Base-by-base conservation (phyloP, 129 eudicot genomes). In the Deinandra increscens region DNA sequence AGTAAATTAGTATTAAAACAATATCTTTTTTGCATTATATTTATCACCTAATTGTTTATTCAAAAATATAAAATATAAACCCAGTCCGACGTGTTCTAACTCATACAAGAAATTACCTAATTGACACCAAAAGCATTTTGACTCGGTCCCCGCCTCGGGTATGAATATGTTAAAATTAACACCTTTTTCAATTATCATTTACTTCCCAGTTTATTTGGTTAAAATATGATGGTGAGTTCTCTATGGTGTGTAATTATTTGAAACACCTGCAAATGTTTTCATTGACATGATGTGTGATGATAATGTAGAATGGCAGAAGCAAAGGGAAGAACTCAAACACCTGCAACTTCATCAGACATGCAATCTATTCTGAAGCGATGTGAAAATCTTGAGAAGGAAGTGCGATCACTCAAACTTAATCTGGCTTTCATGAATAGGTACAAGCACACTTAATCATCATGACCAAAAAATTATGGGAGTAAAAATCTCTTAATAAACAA, bases 331-430 rank as follows among this genome's bases (percentile, higher is more conserved):
- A 83, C 85, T 79, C 76, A 78, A 20, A 80, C 86, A 20, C 97
- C 91, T 33, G 77, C 80, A 67, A 70, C 82, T 71, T 88, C 97
- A 62, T 84, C 97, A 13, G 97, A 89, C 56, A 86, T 81, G 88
- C 97, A 86, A 64, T 82, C 94, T 42, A 71, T 90, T 33, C 62
- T 86, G 41, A 90, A 86, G 71, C 76, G 97, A 43, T 90, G 97
- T 51, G 97, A 90, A 54, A 90, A 86, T 78, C 97, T 90, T 65
- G 97, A 90, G 81, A 90, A 90, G 81, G 94, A 90, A 90, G 94
- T 84, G 53, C 79, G 97, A 1, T 90, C 97, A 7, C 94, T 87
- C 36, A 87, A 87, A 70, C 97, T 90, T 42, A 90, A 90, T 73
- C 54, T 90, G 78, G 79, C 94, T 59, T 90, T 90, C 81, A 90